Percentiles rank a stretch among this genome's conserved stretches.
Conservation (phyloP, 352 stramenopile species). For the Pythium angustatum region DNA sequence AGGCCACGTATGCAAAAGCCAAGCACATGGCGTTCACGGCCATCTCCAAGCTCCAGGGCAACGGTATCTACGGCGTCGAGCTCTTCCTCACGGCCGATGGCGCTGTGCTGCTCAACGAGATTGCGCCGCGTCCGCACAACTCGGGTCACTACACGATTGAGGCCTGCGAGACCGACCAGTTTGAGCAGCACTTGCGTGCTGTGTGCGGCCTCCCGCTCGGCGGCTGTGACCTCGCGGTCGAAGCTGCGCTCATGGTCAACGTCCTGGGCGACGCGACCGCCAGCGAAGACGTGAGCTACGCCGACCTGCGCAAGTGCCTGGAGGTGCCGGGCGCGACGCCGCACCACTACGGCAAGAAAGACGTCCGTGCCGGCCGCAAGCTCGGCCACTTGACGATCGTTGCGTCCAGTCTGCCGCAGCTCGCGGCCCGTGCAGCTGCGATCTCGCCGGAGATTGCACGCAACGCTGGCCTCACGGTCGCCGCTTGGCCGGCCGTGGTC, state of each 20-base stretch:
- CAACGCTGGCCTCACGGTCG: conserved; percentile 41
- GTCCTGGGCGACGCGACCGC: conserved; percentile 69
- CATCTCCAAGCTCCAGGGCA: conserved; percentile 80
- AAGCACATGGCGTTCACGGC: conserved; percentile 61
- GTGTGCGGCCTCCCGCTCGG: conserved; percentile 94
- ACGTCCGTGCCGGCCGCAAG: conserved; percentile 92
- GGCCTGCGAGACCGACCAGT: conserved; percentile 96
- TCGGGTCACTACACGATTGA: conserved; percentile 99
- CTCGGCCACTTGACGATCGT: conserved; percentile 97
- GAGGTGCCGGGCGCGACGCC: conserved; percentile 84
- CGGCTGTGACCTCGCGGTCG: conserved; percentile 90
- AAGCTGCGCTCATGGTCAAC: conserved; percentile 91
- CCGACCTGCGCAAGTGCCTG: conserved; percentile 60
- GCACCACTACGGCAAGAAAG: conserved; percentile 97
- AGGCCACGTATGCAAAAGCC: conserved; percentile 43
- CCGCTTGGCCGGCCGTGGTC: conserved; percentile 48
- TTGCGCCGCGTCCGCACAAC: conserved; percentile 97
- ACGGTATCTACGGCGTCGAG: conserved; percentile 97
- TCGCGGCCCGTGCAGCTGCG: conserved; percentile 67
- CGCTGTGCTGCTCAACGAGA: conserved; percentile 96
- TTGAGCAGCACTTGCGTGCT: conserved; percentile 97
- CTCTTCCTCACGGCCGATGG: conserved; percentile 92
- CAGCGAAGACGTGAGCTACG: conserved; percentile 85
- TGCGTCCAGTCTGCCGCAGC: conserved; percentile 79
- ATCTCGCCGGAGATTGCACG: conserved; percentile 47